Evolutionary conservation across 306 rosid genomes (phyloP).

Genomic region (Hippophae tibetana): DNA sequence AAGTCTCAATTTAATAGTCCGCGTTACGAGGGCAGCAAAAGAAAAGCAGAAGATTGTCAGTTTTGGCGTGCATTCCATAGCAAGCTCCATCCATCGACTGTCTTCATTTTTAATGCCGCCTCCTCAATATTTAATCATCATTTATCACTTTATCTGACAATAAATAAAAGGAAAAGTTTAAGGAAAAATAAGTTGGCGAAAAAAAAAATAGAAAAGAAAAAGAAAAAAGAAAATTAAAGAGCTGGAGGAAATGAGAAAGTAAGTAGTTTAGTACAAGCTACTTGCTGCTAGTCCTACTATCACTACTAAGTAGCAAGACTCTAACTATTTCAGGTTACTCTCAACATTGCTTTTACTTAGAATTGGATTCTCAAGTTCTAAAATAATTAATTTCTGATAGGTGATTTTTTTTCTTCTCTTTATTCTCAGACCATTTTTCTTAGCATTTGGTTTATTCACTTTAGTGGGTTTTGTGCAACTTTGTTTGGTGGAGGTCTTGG

Average conservation of each 20-base stretch:
- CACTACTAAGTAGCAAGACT: background rate
- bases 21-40: slow-evolving; percentile 23
- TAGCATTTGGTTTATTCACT: slow-evolving; percentile 11
- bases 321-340: slow-evolving; percentile 21
- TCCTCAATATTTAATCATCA: too few relatives aligned
- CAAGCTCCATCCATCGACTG: slow-evolving; percentile 13
- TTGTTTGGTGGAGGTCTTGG: slow-evolving; percentile 22
- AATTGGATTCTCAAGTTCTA: slow-evolving; percentile 14
- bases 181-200: too few relatives aligned
- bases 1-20: slow-evolving; percentile 6
- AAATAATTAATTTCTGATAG: slow-evolving; percentile 19
- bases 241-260: slow-evolving; percentile 6
- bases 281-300: background rate
- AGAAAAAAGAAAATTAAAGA: background rate
- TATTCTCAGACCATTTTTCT: background rate
- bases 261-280: too few relatives aligned
- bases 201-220: slow-evolving; percentile 11
- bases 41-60: slow-evolving; percentile 42
- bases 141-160: too few relatives aligned
- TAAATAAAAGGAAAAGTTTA: too few relatives aligned
- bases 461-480: slow-evolving; percentile 17
- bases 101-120: background rate
- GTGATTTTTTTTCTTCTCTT: slow-evolving; percentile 4
- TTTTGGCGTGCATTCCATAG: slow-evolving; percentile 62
- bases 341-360: slow-evolving; percentile 26